These are phyloP conservation scores for Collybia nuda DNA, from an alignment of 768 basidiomycete genomes.

Conservation along the genomic window DNA sequence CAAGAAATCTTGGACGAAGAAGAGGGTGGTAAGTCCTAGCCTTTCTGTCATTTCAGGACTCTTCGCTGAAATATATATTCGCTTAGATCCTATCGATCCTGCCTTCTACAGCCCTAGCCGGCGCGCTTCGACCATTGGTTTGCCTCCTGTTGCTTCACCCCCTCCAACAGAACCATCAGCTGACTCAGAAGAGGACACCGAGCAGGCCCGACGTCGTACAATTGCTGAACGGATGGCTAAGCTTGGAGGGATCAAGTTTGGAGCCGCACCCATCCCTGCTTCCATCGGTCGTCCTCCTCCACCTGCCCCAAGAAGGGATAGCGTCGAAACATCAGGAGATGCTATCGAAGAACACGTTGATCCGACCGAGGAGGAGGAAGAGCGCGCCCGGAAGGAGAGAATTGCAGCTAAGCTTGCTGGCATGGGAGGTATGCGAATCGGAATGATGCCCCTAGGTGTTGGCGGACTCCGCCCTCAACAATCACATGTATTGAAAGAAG, in stretches of 20 bases:
- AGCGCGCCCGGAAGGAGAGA: slow-evolving; percentile 52
- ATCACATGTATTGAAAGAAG: slow-evolving; percentile 25
- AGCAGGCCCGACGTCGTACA: slow-evolving; percentile 57
- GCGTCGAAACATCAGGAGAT: slow-evolving; percentile 13
- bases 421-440: slow-evolving; percentile 61
- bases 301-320: slow-evolving; percentile 24
- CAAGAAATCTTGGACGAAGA: slow-evolving; percentile 58
- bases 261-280: slow-evolving; percentile 53
- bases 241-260: slow-evolving; percentile 83
- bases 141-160: slow-evolving; percentile 11
- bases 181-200: slow-evolving; percentile 33
- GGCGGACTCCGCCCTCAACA: slow-evolving; percentile 28
- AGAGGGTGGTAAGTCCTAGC: slow-evolving; percentile 51
- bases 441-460: slow-evolving; percentile 48
- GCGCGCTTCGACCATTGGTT: slow-evolving; percentile 29
- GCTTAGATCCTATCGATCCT: slow-evolving; percentile 69
- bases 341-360: slow-evolving; percentile 22
- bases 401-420: slow-evolving; percentile 53
- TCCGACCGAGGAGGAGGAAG: slow-evolving; percentile 54
- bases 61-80: slow-evolving; percentile 3
- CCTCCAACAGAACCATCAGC: slow-evolving; percentile 6
- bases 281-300: slow-evolving; percentile 36
- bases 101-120: slow-evolving; percentile 54
- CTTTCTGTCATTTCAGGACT: neutral
- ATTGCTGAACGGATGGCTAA: slow-evolving; percentile 96